phyloP scores from a whole-genome alignment of 257 asterid species.

The Pogostemon cablin region DNA sequence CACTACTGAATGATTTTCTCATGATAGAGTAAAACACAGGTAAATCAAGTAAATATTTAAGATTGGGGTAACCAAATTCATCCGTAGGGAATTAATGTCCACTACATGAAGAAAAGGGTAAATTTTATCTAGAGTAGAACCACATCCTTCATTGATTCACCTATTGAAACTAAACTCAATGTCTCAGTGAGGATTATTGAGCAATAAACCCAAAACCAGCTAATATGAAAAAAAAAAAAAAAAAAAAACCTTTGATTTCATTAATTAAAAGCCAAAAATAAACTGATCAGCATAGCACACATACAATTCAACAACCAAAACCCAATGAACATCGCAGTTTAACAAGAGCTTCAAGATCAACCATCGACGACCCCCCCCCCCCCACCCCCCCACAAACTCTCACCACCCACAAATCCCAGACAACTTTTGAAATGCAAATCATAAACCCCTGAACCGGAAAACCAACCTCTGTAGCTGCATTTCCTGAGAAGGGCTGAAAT shows the following conservation, averaged over 20 bases:
- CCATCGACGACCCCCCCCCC: background rate
- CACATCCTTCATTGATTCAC: slow-evolving; percentile 3
- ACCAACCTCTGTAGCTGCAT: slow-evolving; percentile 90
- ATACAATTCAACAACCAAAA: slow-evolving; percentile 26
- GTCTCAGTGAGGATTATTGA: background rate
- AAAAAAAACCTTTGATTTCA: background rate
- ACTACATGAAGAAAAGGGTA: slow-evolving; percentile 2
- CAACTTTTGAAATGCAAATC: slow-evolving; percentile 6
- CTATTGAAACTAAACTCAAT: background rate
- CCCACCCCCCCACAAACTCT: background rate
- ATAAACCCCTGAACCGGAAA: slow-evolving; percentile 8
- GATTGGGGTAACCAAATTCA: slow-evolving; percentile 2
- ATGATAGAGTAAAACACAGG: background rate
- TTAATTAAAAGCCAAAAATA: slow-evolving; percentile 15
- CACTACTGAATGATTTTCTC: slow-evolving; percentile 11
- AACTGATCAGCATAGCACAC: slow-evolving; percentile 29
- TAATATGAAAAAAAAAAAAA: background rate
- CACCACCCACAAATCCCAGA: slow-evolving; percentile 21
- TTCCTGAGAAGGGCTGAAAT: slow-evolving; percentile 92
- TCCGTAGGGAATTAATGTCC: background rate
- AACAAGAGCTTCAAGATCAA: background rate
- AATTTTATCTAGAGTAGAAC: background rate
- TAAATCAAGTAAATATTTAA: background rate
- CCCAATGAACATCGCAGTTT: slow-evolving; percentile 12
- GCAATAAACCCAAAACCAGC: background rate